These are phyloP conservation scores for Aspergillus novofumigatus DNA, from an alignment of 2,329 filamentous ascomycete genomes.

Conservation along the genomic window DNA sequence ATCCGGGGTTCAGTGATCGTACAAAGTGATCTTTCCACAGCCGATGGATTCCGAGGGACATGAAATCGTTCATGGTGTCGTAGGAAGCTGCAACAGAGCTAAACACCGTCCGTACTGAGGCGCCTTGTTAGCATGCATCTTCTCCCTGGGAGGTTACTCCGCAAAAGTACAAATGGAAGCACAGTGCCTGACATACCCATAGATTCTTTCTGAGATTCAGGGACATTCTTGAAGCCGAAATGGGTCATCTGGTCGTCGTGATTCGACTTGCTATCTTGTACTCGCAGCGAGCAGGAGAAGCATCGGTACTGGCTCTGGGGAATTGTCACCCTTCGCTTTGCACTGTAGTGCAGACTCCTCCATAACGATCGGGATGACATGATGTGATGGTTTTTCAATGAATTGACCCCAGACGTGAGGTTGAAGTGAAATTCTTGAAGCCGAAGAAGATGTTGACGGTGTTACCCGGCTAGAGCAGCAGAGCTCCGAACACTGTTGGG, in stretches of 20 bases:
- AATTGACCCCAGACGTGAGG: neutral
- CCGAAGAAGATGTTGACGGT: neutral
- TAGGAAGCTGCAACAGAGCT: constrained; percentile 92
- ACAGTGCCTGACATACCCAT: constrained; percentile 45
- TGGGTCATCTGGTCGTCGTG: constrained; percentile 65
- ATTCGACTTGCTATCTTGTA: constrained; percentile 36
- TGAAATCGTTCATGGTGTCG: constrained; percentile 98
- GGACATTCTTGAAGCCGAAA: constrained; percentile 84
- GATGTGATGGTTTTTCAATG: constrained; percentile 1
- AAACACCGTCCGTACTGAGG: constrained; percentile 77
- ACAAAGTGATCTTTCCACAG: constrained; percentile 99
- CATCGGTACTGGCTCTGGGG: constrained; percentile 41
- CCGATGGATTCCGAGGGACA: constrained; percentile 95
- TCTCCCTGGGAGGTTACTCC: neutral
- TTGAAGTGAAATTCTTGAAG: neutral
- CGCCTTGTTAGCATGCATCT: constrained; percentile 2
- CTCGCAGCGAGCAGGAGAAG: constrained; percentile 47
- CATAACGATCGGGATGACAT: constrained; percentile 35
- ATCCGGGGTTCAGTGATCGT: constrained; percentile 79
- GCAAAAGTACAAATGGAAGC: neutral
- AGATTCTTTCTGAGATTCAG: constrained; percentile 72
- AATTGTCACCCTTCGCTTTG: constrained; percentile 26
- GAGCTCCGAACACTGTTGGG: neutral
- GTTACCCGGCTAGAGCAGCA: neutral
- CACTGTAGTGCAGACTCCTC: constrained; percentile 33